A percentile compares a stretch with the other conserved stretches of the same genome.
Evolutionary conservation across 192 early-diverging fungal genomes (phyloP).

Genomic region (Cladochytrium replicatum): DNA sequence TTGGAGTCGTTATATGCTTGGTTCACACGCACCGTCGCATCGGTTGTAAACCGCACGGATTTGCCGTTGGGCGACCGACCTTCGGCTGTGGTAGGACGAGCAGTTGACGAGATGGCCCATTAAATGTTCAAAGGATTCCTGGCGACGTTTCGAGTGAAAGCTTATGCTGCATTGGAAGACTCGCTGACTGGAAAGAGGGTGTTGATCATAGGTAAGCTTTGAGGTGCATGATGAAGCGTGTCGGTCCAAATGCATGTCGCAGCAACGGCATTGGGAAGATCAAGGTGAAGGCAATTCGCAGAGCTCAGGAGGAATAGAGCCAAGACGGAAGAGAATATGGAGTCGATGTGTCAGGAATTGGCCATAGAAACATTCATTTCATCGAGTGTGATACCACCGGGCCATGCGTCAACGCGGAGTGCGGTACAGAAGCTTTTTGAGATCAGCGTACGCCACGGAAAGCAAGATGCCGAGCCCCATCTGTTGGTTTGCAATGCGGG

Average conservation of each 20-base stretch:
- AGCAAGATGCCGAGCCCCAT: conserved; percentile 18
- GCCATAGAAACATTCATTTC: background rate
- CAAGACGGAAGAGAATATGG: conserved; percentile 6
- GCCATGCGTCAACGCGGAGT: background rate
- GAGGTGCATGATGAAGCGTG: too few species aligned
- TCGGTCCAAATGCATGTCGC: too few species aligned
- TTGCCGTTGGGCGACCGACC: too few species aligned
- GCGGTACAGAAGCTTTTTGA: conserved; percentile 16
- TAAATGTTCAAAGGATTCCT: too few species aligned
- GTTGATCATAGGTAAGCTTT: too few species aligned
- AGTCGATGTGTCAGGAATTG: background rate
- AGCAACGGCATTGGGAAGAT: conserved; percentile 7
- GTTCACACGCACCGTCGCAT: conserved; percentile 9
- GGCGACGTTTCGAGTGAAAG: too few species aligned
- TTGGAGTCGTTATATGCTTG: conserved; percentile 7
- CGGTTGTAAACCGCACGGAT: conserved; percentile 10
- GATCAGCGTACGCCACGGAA: too few species aligned
- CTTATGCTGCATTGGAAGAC: too few species aligned
- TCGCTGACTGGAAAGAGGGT: too few species aligned
- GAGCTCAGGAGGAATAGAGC: conserved; percentile 8
- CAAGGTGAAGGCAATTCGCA: conserved; percentile 4
- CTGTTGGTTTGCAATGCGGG: conserved; percentile 28
- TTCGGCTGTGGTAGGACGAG: too few species aligned
- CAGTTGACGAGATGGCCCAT: too few species aligned
- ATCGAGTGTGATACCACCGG: background rate